A percentile compares a stretch with the other conserved stretches of the same genome.
Conservation (phyloP, 192 early-diverging fungal species). For the Coemansia sp. region DNA sequence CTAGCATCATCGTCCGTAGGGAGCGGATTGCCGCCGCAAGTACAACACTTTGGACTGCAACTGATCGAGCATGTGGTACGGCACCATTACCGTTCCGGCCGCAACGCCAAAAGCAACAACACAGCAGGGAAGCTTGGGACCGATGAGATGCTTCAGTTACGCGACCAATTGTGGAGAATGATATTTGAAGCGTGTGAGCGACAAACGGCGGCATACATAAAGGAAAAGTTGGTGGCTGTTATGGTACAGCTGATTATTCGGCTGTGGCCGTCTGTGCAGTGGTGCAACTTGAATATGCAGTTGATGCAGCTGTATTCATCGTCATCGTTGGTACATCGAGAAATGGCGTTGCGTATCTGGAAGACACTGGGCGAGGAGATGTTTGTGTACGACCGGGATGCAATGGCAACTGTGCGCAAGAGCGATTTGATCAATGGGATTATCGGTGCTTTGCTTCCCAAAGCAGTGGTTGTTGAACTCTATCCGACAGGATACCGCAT, state of each 20-base stretch:
- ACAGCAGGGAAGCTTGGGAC: not conserved
- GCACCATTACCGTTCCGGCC: conserved; percentile 18
- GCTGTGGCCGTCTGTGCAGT: conserved; percentile 34
- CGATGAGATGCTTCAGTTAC: conserved; percentile 11
- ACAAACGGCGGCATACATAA: conserved; percentile 25
- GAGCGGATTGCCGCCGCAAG: conserved; percentile 7
- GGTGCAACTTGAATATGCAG: conserved; percentile 37
- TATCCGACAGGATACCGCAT: conserved; percentile 45
- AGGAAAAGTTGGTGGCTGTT: conserved; percentile 41
- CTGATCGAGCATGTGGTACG: conserved; percentile 35
- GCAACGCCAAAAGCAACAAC: not conserved
- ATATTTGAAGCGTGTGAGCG: not conserved
- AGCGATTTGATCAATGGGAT: conserved; percentile 44
- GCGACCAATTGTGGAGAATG: conserved; percentile 24
- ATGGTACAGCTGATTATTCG: conserved; percentile 37
- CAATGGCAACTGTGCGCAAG: conserved; percentile 34
- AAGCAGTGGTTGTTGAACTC: conserved; percentile 19
- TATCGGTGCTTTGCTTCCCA: conserved; percentile 37
- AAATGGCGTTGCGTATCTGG: conserved; percentile 41
- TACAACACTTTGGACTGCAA: conserved; percentile 46
- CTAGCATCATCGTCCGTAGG: conserved; percentile 16
- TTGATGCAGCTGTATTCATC: conserved; percentile 25
- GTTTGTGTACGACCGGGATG: conserved; percentile 47
- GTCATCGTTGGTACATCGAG: conserved; percentile 11
- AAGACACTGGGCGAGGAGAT: conserved; percentile 48